Conservation (phyloP, 441 rosid species). For the Kokia cookei region DNA sequence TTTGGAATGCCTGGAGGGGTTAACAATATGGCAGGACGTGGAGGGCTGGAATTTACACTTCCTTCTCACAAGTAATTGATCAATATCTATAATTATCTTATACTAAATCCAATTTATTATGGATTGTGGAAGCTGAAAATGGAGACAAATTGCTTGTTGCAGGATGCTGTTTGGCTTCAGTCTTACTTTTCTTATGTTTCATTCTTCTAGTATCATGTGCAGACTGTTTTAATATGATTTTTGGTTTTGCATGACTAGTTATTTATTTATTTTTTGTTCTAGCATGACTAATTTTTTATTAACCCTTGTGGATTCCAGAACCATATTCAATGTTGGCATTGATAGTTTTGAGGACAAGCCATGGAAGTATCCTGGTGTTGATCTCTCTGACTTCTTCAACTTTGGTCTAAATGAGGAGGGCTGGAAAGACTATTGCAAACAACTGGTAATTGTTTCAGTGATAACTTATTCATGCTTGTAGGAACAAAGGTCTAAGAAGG, state of each 20-base stretch:
- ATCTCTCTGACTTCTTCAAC: slow-evolving; percentile 81
- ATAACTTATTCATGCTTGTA: slow-evolving; percentile 13
- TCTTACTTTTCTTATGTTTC: neutral
- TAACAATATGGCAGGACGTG: slow-evolving; percentile 55
- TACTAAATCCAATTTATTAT: neutral
- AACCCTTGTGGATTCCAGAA: slow-evolving; percentile 44
- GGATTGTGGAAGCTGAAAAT: neutral
- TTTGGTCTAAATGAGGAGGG: slow-evolving; percentile 91
- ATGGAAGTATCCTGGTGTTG: slow-evolving; percentile 85
- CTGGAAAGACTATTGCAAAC: slow-evolving; percentile 97
- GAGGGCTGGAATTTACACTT: slow-evolving; percentile 85
- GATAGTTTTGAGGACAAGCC: slow-evolving; percentile 95
- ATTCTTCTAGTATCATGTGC: neutral
- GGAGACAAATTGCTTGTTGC: slow-evolving; percentile 5
- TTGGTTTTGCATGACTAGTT: slow-evolving; percentile 1
- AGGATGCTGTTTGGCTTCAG: neutral
- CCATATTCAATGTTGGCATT: slow-evolving; percentile 88
- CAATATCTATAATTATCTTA: slow-evolving; percentile 5
- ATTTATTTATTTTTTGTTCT: neutral
- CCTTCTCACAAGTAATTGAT: slow-evolving; percentile 91
- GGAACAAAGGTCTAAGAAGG: slow-evolving; percentile 25
- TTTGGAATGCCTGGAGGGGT: slow-evolving; percentile 65
- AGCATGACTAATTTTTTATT: slow-evolving; percentile 8
- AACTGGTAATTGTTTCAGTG: slow-evolving; percentile 60
- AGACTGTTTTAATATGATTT: neutral